Base-by-base conservation (phyloP, 139 green algal genomes). In the Coelastrella sp. region DNA sequence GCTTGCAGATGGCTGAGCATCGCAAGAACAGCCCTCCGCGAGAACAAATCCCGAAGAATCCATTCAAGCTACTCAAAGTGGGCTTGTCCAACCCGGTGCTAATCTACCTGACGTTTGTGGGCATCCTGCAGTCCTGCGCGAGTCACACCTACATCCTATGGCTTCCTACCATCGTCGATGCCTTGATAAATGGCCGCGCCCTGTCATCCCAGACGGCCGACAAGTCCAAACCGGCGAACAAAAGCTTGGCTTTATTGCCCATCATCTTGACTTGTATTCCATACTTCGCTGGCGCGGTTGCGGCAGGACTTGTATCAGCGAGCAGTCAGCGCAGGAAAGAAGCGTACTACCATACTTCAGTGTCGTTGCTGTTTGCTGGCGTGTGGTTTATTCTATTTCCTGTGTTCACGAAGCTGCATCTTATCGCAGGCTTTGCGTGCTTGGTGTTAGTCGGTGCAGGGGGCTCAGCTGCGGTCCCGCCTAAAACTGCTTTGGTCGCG, bases 121-220 rank as follows among this genome's bases (percentile, higher is more conserved):
- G 71, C 54, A 81, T 80, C 71, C 19, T 88, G 66, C 47, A 56
- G 32, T 23, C 83, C 3, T 80, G 10, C 8, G 65, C 83, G 2
- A 66, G 32, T 19, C 68, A 81, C 8, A 89, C 84, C 0, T 89
- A 58, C 65, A 85, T 92, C n/a, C 78, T 92, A 20, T 92, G 80
- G 80, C 22, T 87, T 71, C 89, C 89, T 14, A 89, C 60, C 13
- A 80, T 92, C 65, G 79, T 92, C 8, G 22, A 85, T 20, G 80
- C 61, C n/a, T 23, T 92, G 47, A 61, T 92, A 5, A 58, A 89
- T 6, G 84, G 82, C 11, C 74, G 47, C 14, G 80, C 80, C 11
- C n/a, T 87, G 47, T n/a, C 47, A 23, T 14, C 68, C 14, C 68
- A 76, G 17, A 32, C 68, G 22, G 68, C 68, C 7, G 68, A 76